A percentile compares a stretch with the other conserved stretches of the same genome.
phyloP scores from a whole-genome alignment of 176 grass and related monocot genomes.

The sorghum (Sorghum bicolor) region Sorghum_bicolor_NCBIv3 NC_012879.2:784001-784500 shows the following conservation, averaged over 20 bases:
- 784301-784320: neutral
- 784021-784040: constrained; percentile 51
- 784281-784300: constrained; percentile 45
- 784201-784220: constrained; percentile 48
- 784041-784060: constrained; percentile 44
- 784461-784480: too few relatives aligned
- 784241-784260: constrained; percentile 39
- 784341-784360: neutral
- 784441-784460: too few relatives aligned
- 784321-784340: neutral
- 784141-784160: constrained; percentile 54
- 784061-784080: constrained; percentile 70
- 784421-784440: neutral
- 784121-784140: constrained; percentile 59
- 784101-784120: constrained; percentile 50
- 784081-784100: constrained; percentile 73
- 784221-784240: constrained; percentile 47
- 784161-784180: constrained; percentile 72
- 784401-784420: neutral
- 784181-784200: constrained; percentile 67
- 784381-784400: neutral
- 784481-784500: too few relatives aligned
- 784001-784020: constrained; percentile 53
- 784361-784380: neutral
- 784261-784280: constrained; percentile 70